Evolutionary conservation across 1,139 yeast genomes (phyloP).

Genomic region (Petasospora rhodanensis): DNA sequence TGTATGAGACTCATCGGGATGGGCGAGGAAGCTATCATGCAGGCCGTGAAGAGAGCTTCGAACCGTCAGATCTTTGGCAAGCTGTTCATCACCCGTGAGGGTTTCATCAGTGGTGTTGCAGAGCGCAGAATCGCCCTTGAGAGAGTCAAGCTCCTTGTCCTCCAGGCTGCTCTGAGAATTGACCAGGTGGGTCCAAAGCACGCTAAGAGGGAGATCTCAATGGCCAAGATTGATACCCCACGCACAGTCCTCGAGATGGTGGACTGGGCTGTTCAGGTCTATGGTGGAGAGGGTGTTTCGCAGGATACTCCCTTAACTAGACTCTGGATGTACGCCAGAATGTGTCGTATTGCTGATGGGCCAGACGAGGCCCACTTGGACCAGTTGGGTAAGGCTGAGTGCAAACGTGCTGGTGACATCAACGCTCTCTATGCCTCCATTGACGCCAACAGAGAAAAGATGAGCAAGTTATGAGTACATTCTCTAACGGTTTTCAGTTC

Average conservation of each 20-base stretch:
- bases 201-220: conserved; percentile 58
- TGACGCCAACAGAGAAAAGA: conserved; percentile 16
- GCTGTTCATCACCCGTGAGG: conserved; percentile 49
- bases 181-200: conserved; percentile 53
- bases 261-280: conserved; percentile 68
- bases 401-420: conserved; percentile 26
- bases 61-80: conserved; percentile 54
- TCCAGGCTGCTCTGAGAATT: conserved; percentile 63
- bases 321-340: conserved; percentile 53
- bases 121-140: conserved; percentile 55
- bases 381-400: conserved; percentile 42
- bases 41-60: conserved; percentile 52
- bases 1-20: conserved; percentile 69
- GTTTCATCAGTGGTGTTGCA: conserved; percentile 49
- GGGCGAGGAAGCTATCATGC: conserved; percentile 56
- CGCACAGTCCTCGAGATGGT: conserved; percentile 48
- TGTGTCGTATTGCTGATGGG: conserved; percentile 68
- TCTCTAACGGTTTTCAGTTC: too few relatives aligned
- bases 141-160: conserved; percentile 52
- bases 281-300: conserved; percentile 64
- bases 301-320: conserved; percentile 60
- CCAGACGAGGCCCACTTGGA: conserved; percentile 70
- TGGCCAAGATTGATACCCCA: conserved; percentile 69
- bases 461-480: conserved; percentile 19
- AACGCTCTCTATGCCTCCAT: conserved; percentile 18